Conservation (phyloP, 495 filamentous ascomycete species). For the Neurospora sp. region DNA sequence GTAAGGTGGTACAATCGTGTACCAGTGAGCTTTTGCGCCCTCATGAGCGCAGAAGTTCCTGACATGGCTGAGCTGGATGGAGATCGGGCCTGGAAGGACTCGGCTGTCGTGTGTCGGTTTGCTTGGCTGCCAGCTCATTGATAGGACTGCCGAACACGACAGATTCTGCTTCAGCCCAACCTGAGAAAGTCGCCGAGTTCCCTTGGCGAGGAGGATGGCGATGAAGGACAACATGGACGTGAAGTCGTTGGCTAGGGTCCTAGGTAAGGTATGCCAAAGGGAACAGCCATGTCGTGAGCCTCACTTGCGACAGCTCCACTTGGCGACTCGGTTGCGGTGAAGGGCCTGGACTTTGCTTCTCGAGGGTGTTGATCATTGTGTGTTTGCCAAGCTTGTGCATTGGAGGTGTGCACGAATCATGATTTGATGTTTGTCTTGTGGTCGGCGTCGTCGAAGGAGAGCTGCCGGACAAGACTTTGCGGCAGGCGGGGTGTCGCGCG, state of each 20-base stretch:
- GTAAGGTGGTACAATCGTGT: not conserved
- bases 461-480: not conserved
- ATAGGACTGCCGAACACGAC: not conserved
- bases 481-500: not conserved
- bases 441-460: not conserved
- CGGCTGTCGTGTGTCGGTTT: not conserved
- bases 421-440: not conserved
- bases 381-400: not conserved
- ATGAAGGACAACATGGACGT: not conserved
- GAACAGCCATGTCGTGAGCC: not conserved
- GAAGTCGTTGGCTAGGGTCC: not conserved
- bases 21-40: not conserved
- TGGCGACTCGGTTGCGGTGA: not conserved
- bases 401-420: too few species aligned
- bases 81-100: not conserved
- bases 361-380: not conserved
- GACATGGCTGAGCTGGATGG: not conserved
- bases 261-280: not conserved
- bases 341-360: not conserved
- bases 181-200: not conserved
- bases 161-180: not conserved
- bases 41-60: not conserved
- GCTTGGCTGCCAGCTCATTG: not conserved
- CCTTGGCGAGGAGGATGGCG: not conserved
- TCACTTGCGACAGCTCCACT: not conserved